Base-by-base conservation (phyloP, 768 basidiomycete genomes). In the Suillus alpinus region DNA sequence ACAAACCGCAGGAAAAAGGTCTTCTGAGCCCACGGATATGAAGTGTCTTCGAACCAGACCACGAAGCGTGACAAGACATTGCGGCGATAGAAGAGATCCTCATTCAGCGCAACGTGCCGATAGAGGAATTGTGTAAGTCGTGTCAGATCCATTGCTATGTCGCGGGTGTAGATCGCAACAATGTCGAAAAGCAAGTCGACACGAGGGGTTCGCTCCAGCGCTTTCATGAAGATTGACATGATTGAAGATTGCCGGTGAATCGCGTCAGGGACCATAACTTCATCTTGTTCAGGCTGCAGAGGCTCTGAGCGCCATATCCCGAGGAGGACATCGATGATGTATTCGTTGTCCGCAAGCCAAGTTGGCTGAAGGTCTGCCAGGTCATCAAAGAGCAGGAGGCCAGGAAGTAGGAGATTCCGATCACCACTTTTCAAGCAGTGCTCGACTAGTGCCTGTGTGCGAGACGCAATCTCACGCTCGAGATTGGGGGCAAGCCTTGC, bases 141-240 rank as follows among this genome's bases (percentile, higher is more conserved):
- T 34, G 92, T 84, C 18, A 92, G 78, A 69, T 98, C 95, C 72
- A 95, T 85, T 5, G 91, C 87, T 10, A 92, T 81, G 62, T 87
- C 83, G 64, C 89, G 87, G 29, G 88, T 86, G 75, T 88, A 98
- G 51, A 94, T 76, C 12, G 86, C 85, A 52, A 92, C 86, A 40
- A 97, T 78, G 59, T 95, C 94, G 72, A 97, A 97, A 10, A 98
- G 76, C 7, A 99, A 77, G 67, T 96, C 92, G 51, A 97, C 83
- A 49, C 93, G 89, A 46, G 87, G 85, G n/a, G 83, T 81, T 57
- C 84, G 81, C 64, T 86, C 79, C 50, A 94, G 78, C 0, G 85
- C 84, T 57, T 84, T 83, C 64, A 87, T 85, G 75, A 98, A 94
- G 62, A 98, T 86, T 6, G 85, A 81, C 43, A 94, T 74, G 66